A percentile compares a stretch with the other conserved stretches of the same genome.
Evolutionary conservation across 2,329 filamentous ascomycete species (phyloP).

Genomic region (Aspergillus proliferans): DNA sequence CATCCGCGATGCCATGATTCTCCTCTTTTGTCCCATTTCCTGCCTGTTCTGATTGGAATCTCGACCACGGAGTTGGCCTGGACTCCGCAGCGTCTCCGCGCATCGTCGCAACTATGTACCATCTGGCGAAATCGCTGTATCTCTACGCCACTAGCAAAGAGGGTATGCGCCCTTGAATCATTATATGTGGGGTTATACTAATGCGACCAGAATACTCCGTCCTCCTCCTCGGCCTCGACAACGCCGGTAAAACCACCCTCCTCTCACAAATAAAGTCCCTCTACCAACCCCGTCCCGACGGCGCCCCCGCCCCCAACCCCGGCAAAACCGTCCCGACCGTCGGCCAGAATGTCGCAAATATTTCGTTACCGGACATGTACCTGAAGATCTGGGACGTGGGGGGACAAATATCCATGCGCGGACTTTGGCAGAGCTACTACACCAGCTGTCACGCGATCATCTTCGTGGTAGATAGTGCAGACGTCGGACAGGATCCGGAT

Average conservation of each 20-base stretch:
- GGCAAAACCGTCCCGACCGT: slow-evolving; percentile 91
- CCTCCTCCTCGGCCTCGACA: slow-evolving; percentile 93
- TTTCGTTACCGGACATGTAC: slow-evolving; percentile 89
- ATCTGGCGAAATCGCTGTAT: slow-evolving; percentile 91
- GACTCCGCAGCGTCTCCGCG: slow-evolving; percentile 14
- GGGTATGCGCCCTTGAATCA: slow-evolving; percentile 47
- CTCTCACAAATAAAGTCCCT: slow-evolving; percentile 92
- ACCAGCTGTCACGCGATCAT: slow-evolving; percentile 90
- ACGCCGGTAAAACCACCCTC: slow-evolving; percentile 96
- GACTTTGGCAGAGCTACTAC: slow-evolving; percentile 96
- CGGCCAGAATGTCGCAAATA: slow-evolving; percentile 91
- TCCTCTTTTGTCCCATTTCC: slow-evolving; percentile 3
- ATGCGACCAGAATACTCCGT: slow-evolving; percentile 76
- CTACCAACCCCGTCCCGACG: slow-evolving; percentile 49
- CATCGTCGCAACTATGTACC: slow-evolving; percentile 63
- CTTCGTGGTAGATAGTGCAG: slow-evolving; percentile 93
- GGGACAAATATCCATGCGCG: slow-evolving; percentile 80
- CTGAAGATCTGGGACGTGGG: slow-evolving; percentile 98
- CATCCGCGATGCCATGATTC: slow-evolving; percentile 17
- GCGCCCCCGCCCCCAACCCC: slow-evolving; percentile 49
- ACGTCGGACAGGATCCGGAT: slow-evolving; percentile 73
- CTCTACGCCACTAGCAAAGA: slow-evolving; percentile 95
- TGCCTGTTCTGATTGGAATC: slow-evolving; percentile 8
- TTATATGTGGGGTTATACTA: not conserved
- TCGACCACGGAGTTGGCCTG: slow-evolving; percentile 11